Percentiles rank a stretch among this genome's conserved stretches.
These are phyloP conservation scores for Iodosphaeria phyllophila DNA, from an alignment of 2,329 filamentous ascomycete genomes.

Conservation along the genomic window DNA sequence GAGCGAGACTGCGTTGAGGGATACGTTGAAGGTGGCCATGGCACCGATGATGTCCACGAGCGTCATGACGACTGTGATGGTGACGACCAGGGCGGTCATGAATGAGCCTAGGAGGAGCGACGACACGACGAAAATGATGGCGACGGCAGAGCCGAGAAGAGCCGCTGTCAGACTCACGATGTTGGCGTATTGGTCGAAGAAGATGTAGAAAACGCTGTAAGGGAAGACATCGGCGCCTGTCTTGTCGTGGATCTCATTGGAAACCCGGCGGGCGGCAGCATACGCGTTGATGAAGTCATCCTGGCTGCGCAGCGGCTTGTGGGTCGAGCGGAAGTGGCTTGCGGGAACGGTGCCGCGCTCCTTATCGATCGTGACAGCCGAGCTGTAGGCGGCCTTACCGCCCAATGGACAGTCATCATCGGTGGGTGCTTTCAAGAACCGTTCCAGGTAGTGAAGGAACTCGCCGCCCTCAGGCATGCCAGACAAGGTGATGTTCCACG, in stretches of 20 bases:
- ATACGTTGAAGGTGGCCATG: conserved; percentile 79
- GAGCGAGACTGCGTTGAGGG: conserved; percentile 82
- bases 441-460: conserved; percentile 69
- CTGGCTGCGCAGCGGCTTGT: conserved; percentile 74
- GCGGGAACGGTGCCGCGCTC: conserved; percentile 51
- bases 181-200: conserved; percentile 89
- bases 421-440: conserved; percentile 67
- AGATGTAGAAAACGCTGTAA: conserved; percentile 96
- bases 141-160: conserved; percentile 66
- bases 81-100: conserved; percentile 64
- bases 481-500: conserved; percentile 75
- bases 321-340: conserved; percentile 80
- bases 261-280: conserved; percentile 72
- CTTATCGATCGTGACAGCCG: conserved; percentile 62
- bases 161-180: conserved; percentile 67
- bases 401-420: conserved; percentile 73
- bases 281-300: conserved; percentile 88
- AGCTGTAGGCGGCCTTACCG: conserved; percentile 71
- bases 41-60: conserved; percentile 86
- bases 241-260: conserved; percentile 49
- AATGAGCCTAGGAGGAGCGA: conserved; percentile 69
- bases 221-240: conserved; percentile 79
- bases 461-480: conserved; percentile 93
- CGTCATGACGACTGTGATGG: conserved; percentile 79
- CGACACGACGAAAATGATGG: conserved; percentile 68